Percentiles rank a stretch among this genome's conserved stretches.
Evolutionary conservation across 768 basidiomycete species (phyloP).

Genomic region (Boletus edulis): DNA sequence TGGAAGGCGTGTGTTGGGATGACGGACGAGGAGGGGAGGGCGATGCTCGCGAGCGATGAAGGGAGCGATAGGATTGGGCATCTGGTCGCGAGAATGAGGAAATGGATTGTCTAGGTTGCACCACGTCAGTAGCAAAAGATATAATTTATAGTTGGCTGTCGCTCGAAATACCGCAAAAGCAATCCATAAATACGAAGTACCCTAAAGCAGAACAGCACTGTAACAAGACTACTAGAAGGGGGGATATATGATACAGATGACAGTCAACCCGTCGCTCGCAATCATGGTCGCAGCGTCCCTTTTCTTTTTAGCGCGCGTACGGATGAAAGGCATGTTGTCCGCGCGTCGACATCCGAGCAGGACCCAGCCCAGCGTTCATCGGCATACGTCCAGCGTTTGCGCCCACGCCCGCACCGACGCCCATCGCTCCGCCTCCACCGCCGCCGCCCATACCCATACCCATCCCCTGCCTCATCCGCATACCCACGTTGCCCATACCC

Average conservation of each 20-base stretch:
- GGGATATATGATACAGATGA: slow-evolving; percentile 33
- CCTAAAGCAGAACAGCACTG: slow-evolving; percentile 9
- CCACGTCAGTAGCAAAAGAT: no score
- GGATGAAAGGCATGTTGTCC: slow-evolving; percentile 65
- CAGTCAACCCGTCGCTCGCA: neutral
- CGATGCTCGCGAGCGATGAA: slow-evolving; percentile 15
- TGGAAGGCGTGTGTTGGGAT: slow-evolving; percentile 76
- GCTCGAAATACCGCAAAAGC: neutral
- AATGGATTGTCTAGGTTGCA: slow-evolving; percentile 18
- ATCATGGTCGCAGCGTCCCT: no score
- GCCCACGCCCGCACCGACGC: slow-evolving; percentile 28
- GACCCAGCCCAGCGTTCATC: slow-evolving; percentile 44
- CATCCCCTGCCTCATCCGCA: slow-evolving; percentile 38
- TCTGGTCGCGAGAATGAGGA: slow-evolving; percentile 33
- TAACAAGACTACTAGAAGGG: slow-evolving; percentile 14
- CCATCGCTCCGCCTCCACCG: slow-evolving; percentile 27
- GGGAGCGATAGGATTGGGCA: slow-evolving; percentile 17
- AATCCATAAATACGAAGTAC: slow-evolving; percentile 11
- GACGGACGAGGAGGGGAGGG: slow-evolving; percentile 46
- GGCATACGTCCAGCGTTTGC: slow-evolving; percentile 39
- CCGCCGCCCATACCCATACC: slow-evolving; percentile 38
- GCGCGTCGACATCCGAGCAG: slow-evolving; percentile 45
- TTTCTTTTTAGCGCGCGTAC: slow-evolving; percentile 46
- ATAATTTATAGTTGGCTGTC: neutral
- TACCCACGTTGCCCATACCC: slow-evolving; percentile 31